Base-by-base conservation (phyloP, 2,329 filamentous ascomycete species). In the Colletotrichum tamarilloi region DNA sequence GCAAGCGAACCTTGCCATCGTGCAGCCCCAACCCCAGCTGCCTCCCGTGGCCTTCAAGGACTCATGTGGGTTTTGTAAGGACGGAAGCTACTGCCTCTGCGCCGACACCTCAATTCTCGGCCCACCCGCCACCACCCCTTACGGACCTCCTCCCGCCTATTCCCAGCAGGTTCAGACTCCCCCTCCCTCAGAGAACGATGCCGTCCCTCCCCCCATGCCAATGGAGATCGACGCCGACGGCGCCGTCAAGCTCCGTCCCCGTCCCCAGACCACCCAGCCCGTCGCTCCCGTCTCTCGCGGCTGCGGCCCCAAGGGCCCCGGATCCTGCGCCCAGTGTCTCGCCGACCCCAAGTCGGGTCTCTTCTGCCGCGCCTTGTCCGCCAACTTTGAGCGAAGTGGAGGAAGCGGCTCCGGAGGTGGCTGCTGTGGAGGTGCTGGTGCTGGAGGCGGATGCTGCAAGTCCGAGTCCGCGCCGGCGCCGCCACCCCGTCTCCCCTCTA, bases 41-140 rank as follows among this genome's bases (percentile, higher is more conserved):
- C 80, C 84, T 22, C 79, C 84, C 2, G 72, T 80, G 53, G 79
- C 52, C 72, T 78, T 22, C 81, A 88, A 90, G 74, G 94, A 96
- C 77, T 89, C 90, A 24, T 97, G 94, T 80, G 94, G 94, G 7
- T 97, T 97, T 83, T 97, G 94, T 82, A 90, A 92, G 74, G 93
- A 95, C 73, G 93, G 93, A 5, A 95, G 92, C 0, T 94, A 94
- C 77, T 97, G 94, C 79, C 91, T 95, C 76, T 97, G 94, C 81
- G 94, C 93, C 28, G 94, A 95, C 76, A 82, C 85, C 24, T 82
- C 85, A 28, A 79, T 85, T 74, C 62, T 72, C 56, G 70, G 67
- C 14, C 59, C 62, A 11, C 59, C 67, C 19, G 57, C 70, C 59
- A 72, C 53, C 19, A 63, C 69, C 32, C 49, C 70, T 9, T 70